Evolutionary conservation across 345 rosid species (phyloP).

Genomic region (Melaleuca quinquenervia): DNA sequence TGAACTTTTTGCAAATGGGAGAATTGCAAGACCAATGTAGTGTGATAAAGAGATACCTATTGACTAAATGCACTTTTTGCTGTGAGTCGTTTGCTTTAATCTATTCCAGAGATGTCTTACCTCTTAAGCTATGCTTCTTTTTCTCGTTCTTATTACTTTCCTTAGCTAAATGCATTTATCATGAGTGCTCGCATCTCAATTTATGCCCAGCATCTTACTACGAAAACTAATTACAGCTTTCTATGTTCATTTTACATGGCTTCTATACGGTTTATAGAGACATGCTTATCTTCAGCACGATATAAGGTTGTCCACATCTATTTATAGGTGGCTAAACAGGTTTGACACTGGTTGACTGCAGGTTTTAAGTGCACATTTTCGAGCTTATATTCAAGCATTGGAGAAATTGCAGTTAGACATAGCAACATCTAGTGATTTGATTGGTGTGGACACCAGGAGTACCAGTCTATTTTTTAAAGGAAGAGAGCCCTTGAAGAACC

Average conservation of each 20-base stretch:
- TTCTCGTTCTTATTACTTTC: not conserved
- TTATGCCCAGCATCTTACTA: not conserved
- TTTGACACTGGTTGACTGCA: constrained; percentile 5
- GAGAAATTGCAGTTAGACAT: constrained; percentile 96
- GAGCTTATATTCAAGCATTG: constrained; percentile 92
- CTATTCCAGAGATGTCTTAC: not conserved
- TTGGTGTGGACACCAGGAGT: constrained; percentile 94
- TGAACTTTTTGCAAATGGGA: not conserved
- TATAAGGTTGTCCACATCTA: not conserved
- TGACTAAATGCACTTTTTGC: not conserved
- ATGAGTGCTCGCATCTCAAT: not conserved
- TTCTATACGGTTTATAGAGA: not conserved
- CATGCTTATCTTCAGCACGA: not conserved
- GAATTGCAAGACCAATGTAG: not conserved
- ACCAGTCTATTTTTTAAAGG: constrained; percentile 70
- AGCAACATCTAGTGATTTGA: constrained; percentile 83
- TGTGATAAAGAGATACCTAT: not conserved
- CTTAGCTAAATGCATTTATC: not conserved
- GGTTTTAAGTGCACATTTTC: constrained; percentile 98
- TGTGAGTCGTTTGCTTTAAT: not conserved
- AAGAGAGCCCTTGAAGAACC: constrained; percentile 85
- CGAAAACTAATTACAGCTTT: not conserved
- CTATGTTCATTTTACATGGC: not conserved
- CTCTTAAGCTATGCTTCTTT: not conserved
- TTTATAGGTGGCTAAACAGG: not conserved